phyloP scores from a whole-genome alignment of 2,329 filamentous ascomycete species.

The Epichloe hybrida region DNA sequence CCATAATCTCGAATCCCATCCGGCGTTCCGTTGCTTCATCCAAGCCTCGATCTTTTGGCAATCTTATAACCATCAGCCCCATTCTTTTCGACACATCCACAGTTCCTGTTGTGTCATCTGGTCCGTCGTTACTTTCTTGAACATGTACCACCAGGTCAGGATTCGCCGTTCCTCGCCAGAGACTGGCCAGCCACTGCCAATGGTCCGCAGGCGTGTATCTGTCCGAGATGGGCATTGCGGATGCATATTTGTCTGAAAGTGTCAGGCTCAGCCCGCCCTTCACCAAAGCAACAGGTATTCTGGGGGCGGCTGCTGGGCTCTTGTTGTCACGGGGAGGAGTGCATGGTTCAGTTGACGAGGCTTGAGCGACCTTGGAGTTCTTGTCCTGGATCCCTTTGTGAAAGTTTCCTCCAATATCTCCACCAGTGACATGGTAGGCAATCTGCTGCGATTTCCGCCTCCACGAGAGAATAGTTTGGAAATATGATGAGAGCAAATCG shows the following conservation, averaged over 20 bases:
- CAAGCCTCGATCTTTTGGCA: slow-evolving; percentile 30
- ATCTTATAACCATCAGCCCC: slow-evolving; percentile 40
- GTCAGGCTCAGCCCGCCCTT: slow-evolving; percentile 69
- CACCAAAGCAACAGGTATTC: slow-evolving; percentile 59
- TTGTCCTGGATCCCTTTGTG: slow-evolving; percentile 2
- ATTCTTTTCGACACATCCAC: slow-evolving; percentile 44
- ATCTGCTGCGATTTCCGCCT: slow-evolving; percentile 64
- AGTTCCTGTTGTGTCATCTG: slow-evolving; percentile 25
- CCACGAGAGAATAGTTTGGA: slow-evolving; percentile 53
- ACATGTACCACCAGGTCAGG: slow-evolving; percentile 69
- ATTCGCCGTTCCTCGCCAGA: slow-evolving; percentile 78
- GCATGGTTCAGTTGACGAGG: slow-evolving; percentile 2
- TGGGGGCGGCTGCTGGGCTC: slow-evolving; percentile 7
- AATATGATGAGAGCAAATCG: slow-evolving; percentile 43
- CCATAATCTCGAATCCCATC: slow-evolving; percentile 75
- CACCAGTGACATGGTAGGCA: slow-evolving; percentile 31
- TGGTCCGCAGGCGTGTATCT: slow-evolving; percentile 74
- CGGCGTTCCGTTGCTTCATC: slow-evolving; percentile 60
- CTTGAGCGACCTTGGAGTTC: background rate
- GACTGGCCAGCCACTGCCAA: slow-evolving; percentile 93
- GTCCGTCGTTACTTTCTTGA: slow-evolving; percentile 21
- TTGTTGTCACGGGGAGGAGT: slow-evolving; percentile 5
- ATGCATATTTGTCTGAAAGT: slow-evolving; percentile 62
- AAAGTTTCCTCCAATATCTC: background rate
- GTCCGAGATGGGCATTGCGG: slow-evolving; percentile 60